Base-by-base conservation (phyloP, 2,329 filamentous ascomycete species). In the Helotiales sp. region DNA sequence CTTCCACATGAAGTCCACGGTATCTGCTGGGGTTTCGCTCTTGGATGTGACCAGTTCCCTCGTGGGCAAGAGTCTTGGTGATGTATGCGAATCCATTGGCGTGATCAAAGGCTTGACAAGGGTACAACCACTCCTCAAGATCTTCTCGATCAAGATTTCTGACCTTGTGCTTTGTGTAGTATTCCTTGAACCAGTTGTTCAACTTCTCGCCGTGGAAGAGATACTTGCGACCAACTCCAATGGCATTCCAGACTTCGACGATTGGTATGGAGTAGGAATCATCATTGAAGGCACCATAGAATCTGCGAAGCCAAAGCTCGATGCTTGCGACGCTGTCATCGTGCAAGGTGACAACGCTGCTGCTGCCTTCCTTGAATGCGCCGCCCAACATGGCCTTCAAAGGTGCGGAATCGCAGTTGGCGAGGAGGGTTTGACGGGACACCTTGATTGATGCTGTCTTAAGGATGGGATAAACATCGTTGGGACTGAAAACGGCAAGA, bases 11-110 rank as follows among this genome's bases (percentile, higher is more conserved):
- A 22, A 69, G 43, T 6, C 64, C 15, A 2, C 40, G 13, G 17
- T 57, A 37, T 0, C 17, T 3, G 7, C 6, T 28, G 13, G 34
- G 59, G 15, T 58, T 62, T 0, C 22, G 26, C 32, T 69, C 67
- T 0, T 20, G 15, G 24, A 65, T 13, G 26, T 65, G 67, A 13
- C 45, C 61, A 1, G 34, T 7, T 10, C 24, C 43, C 10, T 65
- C 22, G 45, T 69, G 65, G 1, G 30, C 64, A 2, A 67, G 40
- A 24, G 1, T 62, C 50, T 59, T 64, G 8, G 67, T 69, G 1
- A 58, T 24, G n/a, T 26, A 47, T n/a, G 67, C 61, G 30, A 69
- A 69, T 24, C 28, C 67, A 10, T 59, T 2, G 2, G 64, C 40
- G 28, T 64, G 34, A 26, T 69, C 52, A 28, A 67, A 67, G n/a